Base-by-base conservation (phyloP, 176 grass and related monocot species). In the Oryza meyeriana region DNA sequence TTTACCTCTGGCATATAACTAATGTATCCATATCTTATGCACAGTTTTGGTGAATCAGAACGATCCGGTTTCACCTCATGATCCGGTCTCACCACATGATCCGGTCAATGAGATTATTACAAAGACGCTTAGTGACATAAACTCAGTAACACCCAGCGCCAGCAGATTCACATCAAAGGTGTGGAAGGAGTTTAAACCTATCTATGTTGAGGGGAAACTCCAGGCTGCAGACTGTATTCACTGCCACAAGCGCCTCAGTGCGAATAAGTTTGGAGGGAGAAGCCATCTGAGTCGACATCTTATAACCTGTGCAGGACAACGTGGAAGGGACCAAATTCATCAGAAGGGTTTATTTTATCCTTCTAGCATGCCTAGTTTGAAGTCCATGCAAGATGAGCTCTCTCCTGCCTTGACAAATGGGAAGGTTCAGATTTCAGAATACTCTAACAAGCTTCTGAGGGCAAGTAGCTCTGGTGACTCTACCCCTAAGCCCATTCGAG, bases 121-220 rank as follows among this genome's bases (percentile, higher is more conserved):
- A 0, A 84, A 74, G 61, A 74, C 84, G 3, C 45, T 90, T 50
- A 79, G 50, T 1, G 74, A 86, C 36, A 83, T 83, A 10, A 77
- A 34, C 24, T 74, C 73, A 17, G 45, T 47, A n/a, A 74, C 65
- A 69, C 79, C 83, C 25, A 86, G 75, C 61, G 79, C 66, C 12
- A 86, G 69, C 61, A 90, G 79, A 90, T 90, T 90, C 84, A 90
- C 83, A 69, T 90, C 88, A 0, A 90, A 86, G 84, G 88, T 90
- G 61, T 90, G 88, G 88, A 90, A 63, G 33, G 88, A 90, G 68
- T 90, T 90, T 52, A 63, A 10, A 11, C 84, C 88, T 16, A 61
- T 86, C 69, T 86, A 86, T 42, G 69, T 79, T 0, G 79, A 90
- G 32, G 88, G 84, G 25, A 86, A 86, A 22, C 88, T 90, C 38